Evolutionary conservation across 129 eudicot species (phyloP).

Genomic region (Scalesia atractyloides): DNA sequence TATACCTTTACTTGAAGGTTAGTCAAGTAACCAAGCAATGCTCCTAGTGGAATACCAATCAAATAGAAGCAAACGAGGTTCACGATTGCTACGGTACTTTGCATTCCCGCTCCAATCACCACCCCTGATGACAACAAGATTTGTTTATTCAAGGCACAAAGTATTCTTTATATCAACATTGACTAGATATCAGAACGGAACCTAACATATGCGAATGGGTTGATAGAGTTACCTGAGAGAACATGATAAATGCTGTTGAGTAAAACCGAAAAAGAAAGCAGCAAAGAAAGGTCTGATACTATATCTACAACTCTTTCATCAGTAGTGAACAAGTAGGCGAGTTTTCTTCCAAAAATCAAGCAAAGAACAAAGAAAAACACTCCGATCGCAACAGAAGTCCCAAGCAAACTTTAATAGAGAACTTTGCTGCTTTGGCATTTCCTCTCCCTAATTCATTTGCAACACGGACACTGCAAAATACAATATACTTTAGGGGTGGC

Average conservation of each 20-base stretch:
- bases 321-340: constrained; percentile 67
- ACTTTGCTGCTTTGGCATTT: constrained; percentile 73
- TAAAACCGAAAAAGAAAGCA: constrained; percentile 67
- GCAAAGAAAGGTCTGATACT: constrained; percentile 64
- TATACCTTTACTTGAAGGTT: constrained; percentile 70
- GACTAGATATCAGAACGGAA: not conserved
- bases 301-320: constrained; percentile 62
- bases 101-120: constrained; percentile 85
- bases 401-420: constrained; percentile 71
- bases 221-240: constrained; percentile 58
- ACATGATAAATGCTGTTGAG: constrained; percentile 79
- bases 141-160: not conserved
- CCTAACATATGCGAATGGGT: not conserved
- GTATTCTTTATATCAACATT: not conserved
- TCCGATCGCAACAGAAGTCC: constrained; percentile 63
- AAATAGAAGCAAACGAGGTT: constrained; percentile 68
- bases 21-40: constrained; percentile 66
- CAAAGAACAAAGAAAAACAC: constrained; percentile 58
- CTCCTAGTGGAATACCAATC: constrained; percentile 72
- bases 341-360: constrained; percentile 51
- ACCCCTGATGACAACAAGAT: constrained; percentile 46
- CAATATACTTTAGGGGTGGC: not conserved
- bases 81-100: constrained; percentile 61
- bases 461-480: constrained; percentile 68
- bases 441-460: constrained; percentile 94